Conservation (phyloP, 176 grass and related monocot species). For the Oryza meyeriana region DNA sequence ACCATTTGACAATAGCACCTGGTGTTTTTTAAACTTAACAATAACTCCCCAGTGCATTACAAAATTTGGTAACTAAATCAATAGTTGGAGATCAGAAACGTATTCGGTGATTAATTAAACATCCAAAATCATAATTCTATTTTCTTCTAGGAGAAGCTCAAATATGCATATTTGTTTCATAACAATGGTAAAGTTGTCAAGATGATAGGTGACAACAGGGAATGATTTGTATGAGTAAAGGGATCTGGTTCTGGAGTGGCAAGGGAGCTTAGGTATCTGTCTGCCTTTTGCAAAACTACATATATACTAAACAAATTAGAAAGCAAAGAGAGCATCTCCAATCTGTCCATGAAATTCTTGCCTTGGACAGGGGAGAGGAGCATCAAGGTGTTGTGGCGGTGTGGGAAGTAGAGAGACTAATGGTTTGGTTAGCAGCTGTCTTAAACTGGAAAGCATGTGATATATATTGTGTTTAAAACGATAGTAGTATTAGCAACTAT, state of each 20-base stretch:
- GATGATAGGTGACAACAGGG: background rate
- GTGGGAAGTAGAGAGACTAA: background rate
- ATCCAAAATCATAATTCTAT: background rate
- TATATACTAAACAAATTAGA: background rate
- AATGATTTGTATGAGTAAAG: background rate
- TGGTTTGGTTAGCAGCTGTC: background rate
- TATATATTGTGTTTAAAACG: background rate
- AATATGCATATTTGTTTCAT: background rate
- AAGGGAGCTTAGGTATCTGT: conserved; percentile 26
- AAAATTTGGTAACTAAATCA: background rate
- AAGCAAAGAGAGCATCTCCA: background rate
- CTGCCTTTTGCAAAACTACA: conserved; percentile 11
- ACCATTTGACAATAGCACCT: background rate
- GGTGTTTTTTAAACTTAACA: background rate
- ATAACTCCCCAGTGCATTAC: background rate
- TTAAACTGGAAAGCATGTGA: background rate
- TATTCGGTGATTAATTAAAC: background rate
- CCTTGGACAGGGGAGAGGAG: conserved; percentile 23
- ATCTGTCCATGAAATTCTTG: conserved; percentile 35
- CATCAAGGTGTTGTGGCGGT: conserved; percentile 2
- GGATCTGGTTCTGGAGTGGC: conserved; percentile 35
- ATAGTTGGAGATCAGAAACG: background rate
- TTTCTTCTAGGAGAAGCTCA: background rate
- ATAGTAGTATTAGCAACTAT: too few species aligned
- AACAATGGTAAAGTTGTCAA: background rate